These are phyloP conservation scores for Naematelia encephala DNA, from an alignment of 768 basidiomycete genomes.

Conservation along the genomic window DNA sequence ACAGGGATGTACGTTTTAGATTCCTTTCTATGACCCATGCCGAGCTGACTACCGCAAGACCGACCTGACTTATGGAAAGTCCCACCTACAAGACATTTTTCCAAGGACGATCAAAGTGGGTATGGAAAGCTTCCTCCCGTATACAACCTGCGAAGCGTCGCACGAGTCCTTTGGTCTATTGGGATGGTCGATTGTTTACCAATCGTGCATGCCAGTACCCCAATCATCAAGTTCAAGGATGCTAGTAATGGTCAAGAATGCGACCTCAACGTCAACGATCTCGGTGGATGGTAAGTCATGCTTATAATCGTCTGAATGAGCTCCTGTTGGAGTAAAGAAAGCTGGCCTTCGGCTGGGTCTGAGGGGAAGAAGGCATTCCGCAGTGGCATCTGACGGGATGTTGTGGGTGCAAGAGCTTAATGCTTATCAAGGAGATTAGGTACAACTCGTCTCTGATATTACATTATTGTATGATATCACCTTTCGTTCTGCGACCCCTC, in stretches of 20 bases:
- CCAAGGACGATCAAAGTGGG: neutral
- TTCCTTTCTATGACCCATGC: neutral
- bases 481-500: slow-evolving; percentile 45
- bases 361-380: too few species aligned
- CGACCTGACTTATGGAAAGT: neutral
- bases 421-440: slow-evolving; percentile 18
- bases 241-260: slow-evolving; percentile 15
- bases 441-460: slow-evolving; percentile 46
- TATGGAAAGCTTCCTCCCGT: slow-evolving; percentile 14
- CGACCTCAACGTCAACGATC: slow-evolving; percentile 49
- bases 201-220: slow-evolving; percentile 36
- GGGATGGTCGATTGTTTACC: slow-evolving; percentile 27
- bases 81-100: neutral
- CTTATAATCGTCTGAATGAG: neutral
- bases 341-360: too few species aligned
- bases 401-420: neutral
- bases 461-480: slow-evolving; percentile 43
- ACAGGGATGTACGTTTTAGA: slow-evolving; percentile 36
- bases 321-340: too few species aligned
- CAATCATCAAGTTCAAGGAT: slow-evolving; percentile 47
- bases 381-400: too few species aligned
- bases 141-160: slow-evolving; percentile 23
- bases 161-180: slow-evolving; percentile 4
- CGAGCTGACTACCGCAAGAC: slow-evolving; percentile 1
- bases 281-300: slow-evolving; percentile 41